Base-by-base conservation (phyloP, 345 rosid genomes). In the Chamaenerion angustifolium region DNA sequence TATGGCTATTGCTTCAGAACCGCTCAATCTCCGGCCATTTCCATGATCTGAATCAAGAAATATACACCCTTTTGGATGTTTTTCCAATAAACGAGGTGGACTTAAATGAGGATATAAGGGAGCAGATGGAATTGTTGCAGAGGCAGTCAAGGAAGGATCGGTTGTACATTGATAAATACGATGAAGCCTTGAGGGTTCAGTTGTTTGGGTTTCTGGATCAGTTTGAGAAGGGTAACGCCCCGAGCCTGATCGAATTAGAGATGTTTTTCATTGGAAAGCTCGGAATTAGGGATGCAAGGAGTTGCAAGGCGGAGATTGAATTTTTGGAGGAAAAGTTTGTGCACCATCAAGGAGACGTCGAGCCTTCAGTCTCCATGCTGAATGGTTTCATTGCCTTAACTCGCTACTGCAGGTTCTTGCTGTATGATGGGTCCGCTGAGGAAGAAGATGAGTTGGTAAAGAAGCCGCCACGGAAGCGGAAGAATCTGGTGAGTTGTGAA, bases 261-360 rank as follows among this genome's bases (percentile, higher is more conserved):
- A 48, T 57, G 19, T 82, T 93, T 61, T 88, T 82, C 52, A 77
- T 73, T 1, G 88, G 85, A 49, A 63, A 53, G 16, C 42, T 93
- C 64, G 73, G 73, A 59, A 77, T 92, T 48, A 60, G 12, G 45
- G 83, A 82, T 74, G 76, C 85, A 2, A 70, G 58, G 55, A 63
- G 74, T 37, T 92, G 82, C 50, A 71, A 89, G 50, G 61, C 19
- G 1, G 95, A 92, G 51, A 87, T 82, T 45, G 96, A 84, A 67
- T 92, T 82, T 63, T 58, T 92, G 70, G 96, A 92, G 70, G 96
- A 92, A 62, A 96, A 92, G 71, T 79, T 92, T 68, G 77, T 76
- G 58, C 84, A 77, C 43, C 81, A 77, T 16, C 88, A 82, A 27
- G 96, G 88, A 5, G 98, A 88, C 66, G 47, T 85, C 3, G 95